Conservation (phyloP, 805 yeast species). For the Blastobotrys parvus region DNA sequence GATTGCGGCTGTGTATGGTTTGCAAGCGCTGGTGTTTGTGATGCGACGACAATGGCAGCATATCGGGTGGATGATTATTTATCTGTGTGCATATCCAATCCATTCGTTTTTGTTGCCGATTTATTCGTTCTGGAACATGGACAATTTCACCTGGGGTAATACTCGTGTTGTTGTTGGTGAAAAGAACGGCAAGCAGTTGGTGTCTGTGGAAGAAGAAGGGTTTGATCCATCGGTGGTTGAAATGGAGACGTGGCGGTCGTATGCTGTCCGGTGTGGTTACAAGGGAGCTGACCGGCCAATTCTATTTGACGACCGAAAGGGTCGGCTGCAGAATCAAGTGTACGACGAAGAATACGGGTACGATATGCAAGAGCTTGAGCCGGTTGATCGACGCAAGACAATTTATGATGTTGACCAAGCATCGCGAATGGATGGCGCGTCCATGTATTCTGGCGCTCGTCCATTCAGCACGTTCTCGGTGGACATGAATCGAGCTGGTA, state of each 20-base stretch:
- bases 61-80: conserved; percentile 49
- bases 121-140: conserved; percentile 59
- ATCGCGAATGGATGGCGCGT: conserved; percentile 8
- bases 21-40: conserved; percentile 52
- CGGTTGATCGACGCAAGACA: conserved; percentile 7
- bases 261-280: conserved; percentile 29
- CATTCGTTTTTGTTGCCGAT: conserved; percentile 54
- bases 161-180: conserved; percentile 50
- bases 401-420: conserved; percentile 8
- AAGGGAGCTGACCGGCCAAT: conserved; percentile 32
- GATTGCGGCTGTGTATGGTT: conserved; percentile 48
- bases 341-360: conserved; percentile 17
- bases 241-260: conserved; percentile 31
- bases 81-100: conserved; percentile 49
- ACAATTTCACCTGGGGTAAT: conserved; percentile 59
- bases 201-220: conserved; percentile 27
- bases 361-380: conserved; percentile 20
- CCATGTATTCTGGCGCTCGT: conserved; percentile 10
- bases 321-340: conserved; percentile 23
- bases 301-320: conserved; percentile 28
- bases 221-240: conserved; percentile 31
- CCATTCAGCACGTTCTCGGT: conserved; percentile 13
- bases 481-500: conserved; percentile 4
- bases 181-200: conserved; percentile 40
- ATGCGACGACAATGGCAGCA: conserved; percentile 36